These are phyloP conservation scores for Cavenderia fasciculata DNA, from an alignment of 78 protist species.

Conservation along the genomic window DNA sequence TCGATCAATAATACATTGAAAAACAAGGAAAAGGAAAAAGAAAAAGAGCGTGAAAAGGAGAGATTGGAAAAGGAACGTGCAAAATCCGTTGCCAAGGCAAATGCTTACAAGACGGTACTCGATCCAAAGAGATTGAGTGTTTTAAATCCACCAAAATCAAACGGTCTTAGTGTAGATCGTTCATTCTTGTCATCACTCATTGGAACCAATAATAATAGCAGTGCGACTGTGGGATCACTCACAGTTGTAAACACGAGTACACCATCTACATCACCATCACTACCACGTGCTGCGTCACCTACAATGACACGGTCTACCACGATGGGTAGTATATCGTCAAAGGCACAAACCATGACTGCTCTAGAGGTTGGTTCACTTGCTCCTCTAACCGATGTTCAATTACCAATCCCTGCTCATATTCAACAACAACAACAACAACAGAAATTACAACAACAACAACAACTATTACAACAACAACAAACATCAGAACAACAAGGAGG, in stretches of 20 bases:
- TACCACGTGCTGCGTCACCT: not conserved
- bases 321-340: not conserved
- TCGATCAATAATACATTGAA: conserved; percentile 49
- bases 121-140: not conserved
- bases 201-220: conserved; percentile 9
- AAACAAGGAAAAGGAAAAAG: conserved; percentile 68
- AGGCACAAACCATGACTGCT: too few relatives aligned
- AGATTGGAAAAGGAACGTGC: not conserved
- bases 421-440: not conserved
- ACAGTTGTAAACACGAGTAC: not conserved
- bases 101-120: not conserved
- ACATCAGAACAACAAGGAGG: not conserved
- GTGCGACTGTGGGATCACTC: not conserved
- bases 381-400: too few relatives aligned
- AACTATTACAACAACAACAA: conserved; percentile 40
- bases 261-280: not conserved
- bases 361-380: too few relatives aligned
- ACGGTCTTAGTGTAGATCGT: conserved; percentile 77
- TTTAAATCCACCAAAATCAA: not conserved
- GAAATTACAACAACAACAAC: not conserved
- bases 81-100: conserved; percentile 19
- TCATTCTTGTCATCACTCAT: conserved; percentile 44
- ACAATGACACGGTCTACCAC: not conserved
- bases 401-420: too few relatives aligned
- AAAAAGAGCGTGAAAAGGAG: conserved; percentile 44